Base-by-base conservation (phyloP, 768 basidiomycete genomes). In the Termitomyces sp. region DNA sequence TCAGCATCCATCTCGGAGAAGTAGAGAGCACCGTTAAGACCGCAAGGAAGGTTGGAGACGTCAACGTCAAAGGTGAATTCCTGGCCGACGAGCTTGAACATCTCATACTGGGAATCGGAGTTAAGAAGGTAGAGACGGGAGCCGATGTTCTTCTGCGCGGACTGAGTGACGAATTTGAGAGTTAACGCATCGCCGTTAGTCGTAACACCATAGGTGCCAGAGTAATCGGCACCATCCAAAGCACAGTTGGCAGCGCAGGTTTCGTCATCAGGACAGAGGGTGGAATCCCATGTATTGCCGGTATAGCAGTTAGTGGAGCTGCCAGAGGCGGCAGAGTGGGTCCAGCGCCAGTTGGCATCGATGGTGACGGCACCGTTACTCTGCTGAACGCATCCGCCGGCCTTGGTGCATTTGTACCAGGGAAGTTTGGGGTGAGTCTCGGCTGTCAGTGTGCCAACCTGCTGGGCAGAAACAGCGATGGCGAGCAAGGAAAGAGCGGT, bases 271-370 rank as follows among this genome's bases (percentile, higher is more conserved):
- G 80, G 76, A 74, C 83, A 85, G 49, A 82, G 67, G 20, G 76
- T 71, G 6, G 71, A 57, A 69, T 83, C 74, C 80, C 80, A 85
- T 16, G 72, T 65, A 73, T 83, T 82, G 36, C 82, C 82, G 59
- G 77, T 82, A 74, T 83, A 83, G 65, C 82, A 77, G 68, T 75
- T 75, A 57, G 69, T 72, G 69, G 71, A 68, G 47, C 67, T 65
- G 50, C 53, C 42, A 49, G 32, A 49, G 20, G 61, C 63, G 52
- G 70, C 71, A 41, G 65, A 64, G 67, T 81, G 79, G 41, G 78
- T 64, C 80, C 79, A 82, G 59, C 82, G 80, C 79, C 80, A 84
- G 72, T 83, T 82, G 58, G 77, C 59, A 67, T 83, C 82, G 67
- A 85, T 74, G 51, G 77, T 76, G 63, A 85, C 72, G 31, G 69